Evolutionary conservation across 768 basidiomycete species (phyloP).

Genomic region (Russula vinacea): DNA sequence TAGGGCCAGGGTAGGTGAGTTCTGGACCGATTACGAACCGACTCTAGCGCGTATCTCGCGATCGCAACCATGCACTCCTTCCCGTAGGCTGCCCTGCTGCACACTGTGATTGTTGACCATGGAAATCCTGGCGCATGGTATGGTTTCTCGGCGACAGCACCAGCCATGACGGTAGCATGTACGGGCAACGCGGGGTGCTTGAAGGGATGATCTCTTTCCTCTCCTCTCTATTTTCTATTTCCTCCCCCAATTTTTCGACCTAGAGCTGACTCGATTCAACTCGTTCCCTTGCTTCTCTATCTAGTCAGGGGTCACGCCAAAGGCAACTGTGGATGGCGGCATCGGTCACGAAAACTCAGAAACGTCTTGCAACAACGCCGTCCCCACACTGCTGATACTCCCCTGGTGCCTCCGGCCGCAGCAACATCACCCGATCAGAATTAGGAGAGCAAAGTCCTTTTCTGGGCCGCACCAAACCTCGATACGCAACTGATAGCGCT

Average conservation of each 20-base stretch:
- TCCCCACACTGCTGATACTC: background rate
- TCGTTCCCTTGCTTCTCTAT: background rate
- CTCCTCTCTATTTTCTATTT: background rate
- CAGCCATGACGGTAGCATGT: constrained; percentile 68
- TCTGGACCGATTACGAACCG: constrained; percentile 77
- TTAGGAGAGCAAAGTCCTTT: background rate
- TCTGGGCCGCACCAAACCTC: constrained; percentile 42
- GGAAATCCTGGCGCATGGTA: constrained; percentile 84
- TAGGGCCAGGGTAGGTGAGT: constrained; percentile 83
- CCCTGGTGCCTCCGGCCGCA: background rate
- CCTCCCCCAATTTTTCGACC: background rate
- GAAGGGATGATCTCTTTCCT: constrained; percentile 48
- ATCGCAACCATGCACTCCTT: constrained; percentile 33
- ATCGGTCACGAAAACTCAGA: background rate
- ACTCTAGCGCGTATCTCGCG: constrained; percentile 84
- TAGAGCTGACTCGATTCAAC: background rate
- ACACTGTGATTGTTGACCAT: constrained; percentile 76
- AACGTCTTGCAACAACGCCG: background rate
- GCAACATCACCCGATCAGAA: background rate
- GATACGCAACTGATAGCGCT: constrained; percentile 60
- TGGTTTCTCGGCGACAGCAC: constrained; percentile 61
- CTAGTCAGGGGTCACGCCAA: constrained; percentile 65
- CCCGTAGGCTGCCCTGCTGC: constrained; percentile 36
- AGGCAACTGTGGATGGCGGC: constrained; percentile 42
- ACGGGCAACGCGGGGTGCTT: constrained; percentile 69